These are phyloP conservation scores for Ogataea corticis DNA, from an alignment of 805 yeast species.

Conservation along the genomic window DNA sequence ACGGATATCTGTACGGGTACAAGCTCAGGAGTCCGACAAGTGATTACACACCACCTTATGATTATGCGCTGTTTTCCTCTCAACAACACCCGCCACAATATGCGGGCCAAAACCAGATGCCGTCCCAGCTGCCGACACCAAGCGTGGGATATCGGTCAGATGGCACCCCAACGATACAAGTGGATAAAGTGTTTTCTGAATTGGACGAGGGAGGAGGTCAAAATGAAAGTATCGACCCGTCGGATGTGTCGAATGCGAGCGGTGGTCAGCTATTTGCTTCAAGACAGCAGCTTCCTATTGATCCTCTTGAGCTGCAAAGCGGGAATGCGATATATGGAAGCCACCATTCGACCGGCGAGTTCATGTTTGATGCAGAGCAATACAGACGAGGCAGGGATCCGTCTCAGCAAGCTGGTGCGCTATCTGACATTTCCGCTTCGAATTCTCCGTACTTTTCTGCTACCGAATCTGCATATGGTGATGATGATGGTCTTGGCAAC, in stretches of 20 bases:
- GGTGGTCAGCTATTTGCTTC: not conserved
- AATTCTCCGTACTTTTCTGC: conserved; percentile 31
- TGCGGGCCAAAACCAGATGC: not conserved
- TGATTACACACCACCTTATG: not conserved
- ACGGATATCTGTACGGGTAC: not conserved
- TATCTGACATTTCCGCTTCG: conserved; percentile 27
- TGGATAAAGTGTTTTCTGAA: conserved; percentile 18
- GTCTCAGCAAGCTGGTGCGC: conserved; percentile 6
- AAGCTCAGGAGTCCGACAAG: not conserved
- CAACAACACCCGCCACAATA: not conserved
- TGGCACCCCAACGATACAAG: conserved; percentile 16
- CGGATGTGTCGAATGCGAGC: not conserved
- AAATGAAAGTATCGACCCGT: not conserved
- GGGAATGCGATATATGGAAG: conserved; percentile 10
- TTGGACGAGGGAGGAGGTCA: not conserved
- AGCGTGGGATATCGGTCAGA: not conserved
- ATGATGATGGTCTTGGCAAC: conserved; percentile 17
- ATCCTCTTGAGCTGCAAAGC: conserved; percentile 3
- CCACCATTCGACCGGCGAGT: conserved; percentile 8
- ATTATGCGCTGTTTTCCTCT: not conserved
- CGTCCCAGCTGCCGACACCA: not conserved
- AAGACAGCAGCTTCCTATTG: not conserved
- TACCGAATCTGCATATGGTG: conserved; percentile 26
- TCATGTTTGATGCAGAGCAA: conserved; percentile 18
- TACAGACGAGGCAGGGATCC: conserved; percentile 18